Percentiles rank a stretch among this genome's conserved stretches.
phyloP scores from a whole-genome alignment of 2,329 filamentous ascomycete genomes.

The Xylariaceae sp. region DNA sequence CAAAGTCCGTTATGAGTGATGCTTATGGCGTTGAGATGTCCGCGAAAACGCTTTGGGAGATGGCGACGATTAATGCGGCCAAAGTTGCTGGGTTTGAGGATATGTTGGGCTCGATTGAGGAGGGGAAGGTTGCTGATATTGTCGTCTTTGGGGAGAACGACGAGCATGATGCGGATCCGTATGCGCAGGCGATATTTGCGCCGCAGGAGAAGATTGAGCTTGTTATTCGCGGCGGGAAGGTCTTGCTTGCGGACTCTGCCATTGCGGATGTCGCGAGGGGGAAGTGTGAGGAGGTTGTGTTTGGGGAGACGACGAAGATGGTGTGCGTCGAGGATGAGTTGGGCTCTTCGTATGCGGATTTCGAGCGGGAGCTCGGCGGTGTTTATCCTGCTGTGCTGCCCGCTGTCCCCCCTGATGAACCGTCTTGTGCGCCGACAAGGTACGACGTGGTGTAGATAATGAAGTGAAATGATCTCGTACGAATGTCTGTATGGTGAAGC shows the following conservation, averaged over 20 bases:
- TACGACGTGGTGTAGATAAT: background rate
- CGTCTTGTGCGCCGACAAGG: slow-evolving; percentile 23
- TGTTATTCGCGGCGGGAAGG: slow-evolving; percentile 27
- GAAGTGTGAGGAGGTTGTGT: slow-evolving; percentile 21
- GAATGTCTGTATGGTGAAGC: too few relatives aligned
- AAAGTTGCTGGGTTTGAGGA: slow-evolving; percentile 36
- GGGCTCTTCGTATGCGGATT: slow-evolving; percentile 20
- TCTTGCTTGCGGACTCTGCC: slow-evolving; percentile 19
- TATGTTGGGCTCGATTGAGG: slow-evolving; percentile 38
- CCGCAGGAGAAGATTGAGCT: slow-evolving; percentile 25
- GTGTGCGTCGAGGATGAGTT: slow-evolving; percentile 26
- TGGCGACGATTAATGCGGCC: slow-evolving; percentile 42
- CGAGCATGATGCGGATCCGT: slow-evolving; percentile 10
- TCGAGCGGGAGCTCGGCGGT: slow-evolving; percentile 20
- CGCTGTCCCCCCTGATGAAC: slow-evolving; percentile 37
- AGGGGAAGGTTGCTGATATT: slow-evolving; percentile 40
- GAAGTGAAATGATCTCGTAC: too few relatives aligned
- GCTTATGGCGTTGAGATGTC: slow-evolving; percentile 15
- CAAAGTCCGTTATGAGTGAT: slow-evolving; percentile 10
- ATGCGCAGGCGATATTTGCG: slow-evolving; percentile 23
- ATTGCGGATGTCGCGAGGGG: slow-evolving; percentile 10
- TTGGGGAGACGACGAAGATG: slow-evolving; percentile 19
- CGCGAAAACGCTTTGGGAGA: slow-evolving; percentile 28
- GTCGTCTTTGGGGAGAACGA: slow-evolving; percentile 35
- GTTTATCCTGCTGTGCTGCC: slow-evolving; percentile 33